Base-by-base conservation (phyloP, 2,329 filamentous ascomycete species). In the Epichloe gansuensis region DNA sequence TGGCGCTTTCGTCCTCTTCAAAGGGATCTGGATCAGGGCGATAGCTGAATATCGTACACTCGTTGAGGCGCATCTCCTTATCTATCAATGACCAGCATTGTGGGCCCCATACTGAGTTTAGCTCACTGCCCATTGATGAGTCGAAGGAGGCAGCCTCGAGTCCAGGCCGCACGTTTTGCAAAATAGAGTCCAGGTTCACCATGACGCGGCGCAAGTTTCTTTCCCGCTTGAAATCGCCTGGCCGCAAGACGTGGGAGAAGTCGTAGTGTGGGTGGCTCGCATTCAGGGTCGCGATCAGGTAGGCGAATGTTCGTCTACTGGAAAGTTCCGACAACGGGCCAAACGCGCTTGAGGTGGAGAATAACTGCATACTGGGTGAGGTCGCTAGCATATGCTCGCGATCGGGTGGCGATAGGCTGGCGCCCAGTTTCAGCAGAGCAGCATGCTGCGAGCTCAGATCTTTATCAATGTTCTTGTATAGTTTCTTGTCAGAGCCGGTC, bases 251-350 rank as follows among this genome's bases (percentile, higher is more conserved):
- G 64, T 95, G 86, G 2, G 90, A 95, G 70, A 98, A 98, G 69
- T 98, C 93, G 68, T 98, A 97, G 69, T 98, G 71, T 11, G 71
- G 69, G 70, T 98, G 91, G 54, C 88, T 95, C 5, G 93, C 93
- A 65, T 98, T 98, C 38, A 98, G 75, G 0, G 91, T 97, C 39
- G 93, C 93, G 60, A 98, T 97, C 50, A 98, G 73, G 67, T 97
- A 97, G 45, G 93, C 91, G 69, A 95, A 97, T 0, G 88, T 95
- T 59, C 91, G 83, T 39, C 93, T 86, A 64, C 89, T 93, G 46
- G 88, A 88, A 48, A 90, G 82, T 62, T 96, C 87, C 55, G 87
- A 91, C 54, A 98, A 78, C 15, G 88, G 86, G 17, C 93, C 93
- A 63, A 98, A 98, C 3, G 93, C 88, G 65, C 89, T 95, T 6